Conservation (phyloP, 2,329 filamentous ascomycete species). For the Diaporthe eres region DNA sequence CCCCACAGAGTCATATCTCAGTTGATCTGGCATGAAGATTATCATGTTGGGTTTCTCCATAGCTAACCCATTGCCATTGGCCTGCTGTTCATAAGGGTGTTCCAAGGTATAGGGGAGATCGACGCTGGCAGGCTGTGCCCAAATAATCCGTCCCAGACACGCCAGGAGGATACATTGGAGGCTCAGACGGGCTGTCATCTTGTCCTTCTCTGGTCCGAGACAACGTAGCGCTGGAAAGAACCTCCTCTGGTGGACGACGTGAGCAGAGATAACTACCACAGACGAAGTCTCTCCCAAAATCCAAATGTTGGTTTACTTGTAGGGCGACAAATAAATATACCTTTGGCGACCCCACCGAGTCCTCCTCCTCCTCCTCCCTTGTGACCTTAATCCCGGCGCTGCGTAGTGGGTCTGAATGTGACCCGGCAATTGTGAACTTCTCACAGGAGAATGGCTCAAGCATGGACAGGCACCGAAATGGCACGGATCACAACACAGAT, state of each 20-base stretch:
- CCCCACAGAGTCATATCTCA: conserved; percentile 59
- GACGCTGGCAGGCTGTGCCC: background rate
- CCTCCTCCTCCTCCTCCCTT: background rate
- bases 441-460: background rate
- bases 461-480: background rate
- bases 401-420: background rate
- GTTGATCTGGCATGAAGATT: conserved; percentile 52
- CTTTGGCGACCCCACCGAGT: background rate
- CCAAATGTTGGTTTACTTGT: background rate
- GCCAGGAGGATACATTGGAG: background rate
- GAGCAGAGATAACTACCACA: background rate
- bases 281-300: background rate
- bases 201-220: background rate
- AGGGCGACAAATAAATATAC: background rate
- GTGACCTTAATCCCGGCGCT: background rate
- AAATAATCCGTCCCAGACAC: background rate
- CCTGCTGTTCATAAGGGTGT: background rate
- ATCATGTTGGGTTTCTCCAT: conserved; percentile 23
- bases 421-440: background rate
- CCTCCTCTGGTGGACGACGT: background rate
- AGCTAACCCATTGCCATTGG: background rate
- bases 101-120: background rate
- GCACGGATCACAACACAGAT: background rate
- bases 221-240: too few relatives aligned
- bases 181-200: background rate